Base-by-base conservation (phyloP, 31 red algal genomes). In the Odonthalia washingtoniensis region DNA sequence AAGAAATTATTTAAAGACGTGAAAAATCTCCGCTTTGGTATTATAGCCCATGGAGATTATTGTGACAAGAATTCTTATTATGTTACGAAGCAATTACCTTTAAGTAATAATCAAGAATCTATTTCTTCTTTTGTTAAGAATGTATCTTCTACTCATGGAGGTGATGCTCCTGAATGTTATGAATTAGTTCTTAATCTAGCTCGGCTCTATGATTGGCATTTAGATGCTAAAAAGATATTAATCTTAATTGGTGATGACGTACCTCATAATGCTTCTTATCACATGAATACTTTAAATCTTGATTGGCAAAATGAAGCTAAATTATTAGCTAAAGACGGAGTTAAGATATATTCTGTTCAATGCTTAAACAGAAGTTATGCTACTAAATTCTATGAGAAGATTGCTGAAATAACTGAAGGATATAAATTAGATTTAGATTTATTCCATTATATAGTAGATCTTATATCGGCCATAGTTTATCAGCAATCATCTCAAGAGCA, bases 11-110 rank as follows among this genome's bases (percentile, higher is more conserved):
- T 67, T 35, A 35, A 30, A 30, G 27, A 30, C 33, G 64, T 67
- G 33, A 30, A 30, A 67, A 35, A 35, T 30, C 64, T 67, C 27
- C 33, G 30, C 30, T 33, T 67, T 35, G 64, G 30, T 67, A 67
- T 67, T 35, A 67, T 67, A 30, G 64, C 64, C 30, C 64, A 67
- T 67, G 64, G 64, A 33, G 64, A 67, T 35, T 67, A 67, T 35
- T 67, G 64, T 35, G 64, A 67, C 33, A 35, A 30, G 30, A 35
- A 67, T 35, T 33, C 33, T 35, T 30, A 30, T 35, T 67, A 67
- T 35, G 64, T 67, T 35, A 30, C 33, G 30, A 67, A 67, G 64
- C 64, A 33, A 35, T 35, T 33, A 35, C 30, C 27, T 35, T 67
- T 67, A 33, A 67, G 30, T 30, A 30, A 35, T 30, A 35, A 67